These are phyloP conservation scores for Monosporascus sp. DNA, from an alignment of 2,329 filamentous ascomycete genomes.

Conservation along the genomic window DNA sequence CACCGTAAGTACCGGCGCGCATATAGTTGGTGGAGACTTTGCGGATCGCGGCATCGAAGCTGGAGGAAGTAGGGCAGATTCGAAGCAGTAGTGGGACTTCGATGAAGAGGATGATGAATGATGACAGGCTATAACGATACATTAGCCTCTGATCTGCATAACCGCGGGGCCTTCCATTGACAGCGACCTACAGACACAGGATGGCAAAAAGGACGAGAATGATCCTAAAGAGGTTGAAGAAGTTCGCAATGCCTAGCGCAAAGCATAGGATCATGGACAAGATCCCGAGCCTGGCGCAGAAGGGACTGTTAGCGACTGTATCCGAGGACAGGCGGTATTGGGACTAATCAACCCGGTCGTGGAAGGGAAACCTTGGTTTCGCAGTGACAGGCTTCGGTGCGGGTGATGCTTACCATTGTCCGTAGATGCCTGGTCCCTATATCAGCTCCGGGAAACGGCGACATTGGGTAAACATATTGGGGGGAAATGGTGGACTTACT, in stretches of 20 bases:
- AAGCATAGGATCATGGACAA: conserved; percentile 67
- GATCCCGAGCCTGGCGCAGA: conserved; percentile 55
- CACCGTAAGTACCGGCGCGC: conserved; percentile 79
- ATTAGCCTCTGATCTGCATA: conserved; percentile 4
- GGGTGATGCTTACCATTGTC: conserved; percentile 59
- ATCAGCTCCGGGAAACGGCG: conserved; percentile 26
- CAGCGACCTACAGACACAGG: conserved; percentile 45
- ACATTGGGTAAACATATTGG: conserved; percentile 1
- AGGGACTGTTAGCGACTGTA: conserved; percentile 13
- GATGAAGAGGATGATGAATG: conserved; percentile 74
- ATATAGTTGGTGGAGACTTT: conserved; percentile 95
- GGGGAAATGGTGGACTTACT: conserved; percentile 45
- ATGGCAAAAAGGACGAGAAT: conserved; percentile 47
- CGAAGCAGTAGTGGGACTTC: conserved; percentile 92
- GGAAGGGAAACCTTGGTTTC: background rate
- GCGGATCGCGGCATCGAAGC: conserved; percentile 86
- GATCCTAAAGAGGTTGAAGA: conserved; percentile 50
- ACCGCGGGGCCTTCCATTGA: background rate
- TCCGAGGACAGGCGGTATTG: background rate
- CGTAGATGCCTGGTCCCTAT: conserved; percentile 60
- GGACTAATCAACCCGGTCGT: background rate
- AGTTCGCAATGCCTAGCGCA: conserved; percentile 62
- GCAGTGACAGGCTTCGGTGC: background rate
- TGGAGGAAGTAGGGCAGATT: conserved; percentile 90
- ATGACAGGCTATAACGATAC: conserved; percentile 49